Base-by-base conservation (phyloP, 257 asterid genomes). In the Nicotiana tabacum region DNA sequence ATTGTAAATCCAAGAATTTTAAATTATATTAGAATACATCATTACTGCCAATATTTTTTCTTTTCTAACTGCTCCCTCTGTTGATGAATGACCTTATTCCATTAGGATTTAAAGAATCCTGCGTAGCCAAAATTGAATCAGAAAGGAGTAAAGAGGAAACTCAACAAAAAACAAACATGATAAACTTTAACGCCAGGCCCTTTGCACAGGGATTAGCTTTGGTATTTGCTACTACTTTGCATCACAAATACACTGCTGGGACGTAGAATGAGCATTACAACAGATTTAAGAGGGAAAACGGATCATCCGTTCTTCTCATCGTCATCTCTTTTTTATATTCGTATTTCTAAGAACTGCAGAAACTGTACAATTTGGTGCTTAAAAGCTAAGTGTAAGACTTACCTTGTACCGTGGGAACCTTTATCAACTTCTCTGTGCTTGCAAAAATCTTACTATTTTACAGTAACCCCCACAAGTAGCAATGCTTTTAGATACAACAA, bases 1-100 rank as follows among this genome's bases (percentile, higher is more conserved):
- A 43, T 43, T 43, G 51, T 43, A 43, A 43, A 43, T 43, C 51
- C 51, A 43, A 43, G 51, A 43, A 9, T 2, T 8, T 43, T 43
- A 43, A 2, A 43, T 43, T 8, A 43, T 43, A 43, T 43, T 43
- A 43, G 51, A 35, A 35, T 27, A 97, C 97, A 83, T 90, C 98
- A 58, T 84, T 95, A 39, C 55, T 11, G 55, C 13, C 39, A 48
- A 1, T 48, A 9, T 2, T 48, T 48, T 48, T 9, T 48, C 13
- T 4, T 35, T 35, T 35, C 39, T 35, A 35, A 35, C 15, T 8
- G 55, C 10, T 48, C 55, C 4, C 55, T 11, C 12, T 48, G 13
- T 11, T 2, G 6, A 13, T 53, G 58, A 15, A 53, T 53, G 58
- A 13, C 18, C 58, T 10, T 10, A 53, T 53, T 53, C 58, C 58